phyloP scores from a whole-genome alignment of 1,139 yeast species.

The Wickerhamomyces sp. region DNA sequence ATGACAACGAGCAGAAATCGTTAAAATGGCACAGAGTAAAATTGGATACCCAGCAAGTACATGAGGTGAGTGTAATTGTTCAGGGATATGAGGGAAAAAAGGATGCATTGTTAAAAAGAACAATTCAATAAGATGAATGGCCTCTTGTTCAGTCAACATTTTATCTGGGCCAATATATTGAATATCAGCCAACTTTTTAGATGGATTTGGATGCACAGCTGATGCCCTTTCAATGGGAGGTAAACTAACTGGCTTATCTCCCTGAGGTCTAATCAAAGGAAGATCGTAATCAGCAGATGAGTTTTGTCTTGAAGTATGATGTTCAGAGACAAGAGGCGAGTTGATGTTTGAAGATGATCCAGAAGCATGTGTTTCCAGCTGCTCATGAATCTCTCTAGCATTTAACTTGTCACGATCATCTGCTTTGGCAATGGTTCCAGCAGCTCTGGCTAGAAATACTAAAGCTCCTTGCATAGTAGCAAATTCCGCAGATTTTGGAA shows the following conservation, averaged over 20 bases:
- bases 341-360: conserved; percentile 2
- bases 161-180: conserved; percentile 57
- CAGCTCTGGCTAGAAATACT: conserved; percentile 70
- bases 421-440: conserved; percentile 63
- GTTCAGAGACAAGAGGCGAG: conserved; percentile 4
- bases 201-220: conserved; percentile 50
- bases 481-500: conserved; percentile 24
- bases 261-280: conserved; percentile 20
- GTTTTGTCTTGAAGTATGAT: conserved; percentile 2
- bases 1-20: conserved; percentile 76
- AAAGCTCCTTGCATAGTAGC: conserved; percentile 60
- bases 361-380: conserved; percentile 18
- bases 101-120: conserved; percentile 84
- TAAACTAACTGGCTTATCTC: conserved; percentile 25
- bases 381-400: conserved; percentile 53
- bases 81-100: conserved; percentile 82
- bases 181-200: conserved; percentile 49
- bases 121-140: conserved; percentile 53
- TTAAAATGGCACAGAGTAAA: conserved; percentile 70
- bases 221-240: conserved; percentile 47
- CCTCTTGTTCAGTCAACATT: conserved; percentile 65
- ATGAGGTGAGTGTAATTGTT: conserved; percentile 61
- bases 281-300: conserved; percentile 5
- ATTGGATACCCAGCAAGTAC: conserved; percentile 76
- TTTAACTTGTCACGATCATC: conserved; percentile 65